Percentiles rank a stretch among this genome's conserved stretches.
Conservation (phyloP, 306 rosid genomes). For the Vachellia pachyceras region DNA sequence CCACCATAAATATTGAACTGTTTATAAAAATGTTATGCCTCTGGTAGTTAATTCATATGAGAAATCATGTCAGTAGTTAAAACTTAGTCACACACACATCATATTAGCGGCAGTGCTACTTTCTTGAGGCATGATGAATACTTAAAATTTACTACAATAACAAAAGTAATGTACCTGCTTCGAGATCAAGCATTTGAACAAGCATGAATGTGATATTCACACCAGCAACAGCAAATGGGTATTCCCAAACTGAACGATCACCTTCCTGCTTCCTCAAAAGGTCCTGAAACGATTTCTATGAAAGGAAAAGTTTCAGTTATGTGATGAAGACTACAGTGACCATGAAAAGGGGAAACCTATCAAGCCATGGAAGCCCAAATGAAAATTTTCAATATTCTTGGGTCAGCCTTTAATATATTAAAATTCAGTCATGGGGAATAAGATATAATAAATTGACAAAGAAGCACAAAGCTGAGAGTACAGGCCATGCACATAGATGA, state of each 20-base stretch:
- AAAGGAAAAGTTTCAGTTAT: constrained; percentile 44
- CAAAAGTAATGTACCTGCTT: constrained; percentile 77
- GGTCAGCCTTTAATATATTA: not conserved
- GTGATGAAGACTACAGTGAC: not conserved
- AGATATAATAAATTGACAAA: constrained; percentile 25
- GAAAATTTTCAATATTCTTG: too few species aligned
- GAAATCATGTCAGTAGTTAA: not conserved
- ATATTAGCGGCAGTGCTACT: not conserved
- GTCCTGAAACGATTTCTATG: constrained; percentile 95
- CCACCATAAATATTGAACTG: not conserved
- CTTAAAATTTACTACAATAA: constrained; percentile 13
- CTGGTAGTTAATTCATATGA: not conserved
- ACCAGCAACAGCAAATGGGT: constrained; percentile 99
- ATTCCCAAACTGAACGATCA: constrained; percentile 97
- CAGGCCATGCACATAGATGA: constrained; percentile 1
- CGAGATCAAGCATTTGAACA: constrained; percentile 97
- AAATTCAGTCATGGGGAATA: not conserved
- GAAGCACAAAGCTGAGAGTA: not conserved
- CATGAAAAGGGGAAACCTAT: constrained; percentile 16
- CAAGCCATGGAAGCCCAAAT: too few species aligned
- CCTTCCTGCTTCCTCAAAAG: constrained; percentile 98
- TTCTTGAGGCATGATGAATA: not conserved
- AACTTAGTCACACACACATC: not conserved
- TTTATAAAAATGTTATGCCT: not conserved
- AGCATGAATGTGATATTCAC: constrained; percentile 99